Base-by-base conservation (phyloP, 2,329 filamentous ascomycete species). In the Periconia digitata region DNA sequence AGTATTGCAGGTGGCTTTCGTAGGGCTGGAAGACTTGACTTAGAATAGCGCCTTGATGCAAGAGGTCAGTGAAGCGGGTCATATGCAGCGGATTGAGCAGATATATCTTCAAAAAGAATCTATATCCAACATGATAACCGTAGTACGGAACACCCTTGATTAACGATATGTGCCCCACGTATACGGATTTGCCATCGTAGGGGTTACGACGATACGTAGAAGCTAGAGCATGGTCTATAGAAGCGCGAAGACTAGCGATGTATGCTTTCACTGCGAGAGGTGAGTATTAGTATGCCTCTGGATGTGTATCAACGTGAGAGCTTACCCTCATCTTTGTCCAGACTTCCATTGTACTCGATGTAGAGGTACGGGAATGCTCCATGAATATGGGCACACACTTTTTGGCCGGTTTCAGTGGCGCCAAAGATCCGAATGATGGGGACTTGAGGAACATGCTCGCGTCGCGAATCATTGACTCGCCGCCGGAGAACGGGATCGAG, bases 321-420 rank as follows among this genome's bases (percentile, higher is more conserved):
- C 82, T 66, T 72, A 92, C 89, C 87, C 68, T 85, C 80, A 54
- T 87, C 80, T 8, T 79, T 76, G 35, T 78, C 79, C 51, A 94
- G 71, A 58, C 81, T 81, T 18, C 89, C 91, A 40, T 80, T 77
- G 69, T 96, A 96, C 69, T 92, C 87, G 47, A 99, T 79, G 67
- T 91, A 97, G n/a, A 97, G 76, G 67, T 99, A 99, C 1, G 94
- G 94, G 62, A 99, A 92, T 18, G 90, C 91, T 51, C 95, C 94
- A 72, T 97, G 94, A 47, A 99, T 84, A 74, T 99, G 94, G 23
- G 90, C 90, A 74, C 94, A 96, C 15, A 96, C 90, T 67, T 95
- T 96, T 73, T 97, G 92, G 0, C 94, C 94, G 0, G 90, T 94
- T 69, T 95, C 90, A 1, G 92, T 96, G 3, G 91, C 86, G 1